These are phyloP conservation scores for Paecilomyces fulvus DNA, from an alignment of 2,329 filamentous ascomycete species.

Conservation along the genomic window DNA sequence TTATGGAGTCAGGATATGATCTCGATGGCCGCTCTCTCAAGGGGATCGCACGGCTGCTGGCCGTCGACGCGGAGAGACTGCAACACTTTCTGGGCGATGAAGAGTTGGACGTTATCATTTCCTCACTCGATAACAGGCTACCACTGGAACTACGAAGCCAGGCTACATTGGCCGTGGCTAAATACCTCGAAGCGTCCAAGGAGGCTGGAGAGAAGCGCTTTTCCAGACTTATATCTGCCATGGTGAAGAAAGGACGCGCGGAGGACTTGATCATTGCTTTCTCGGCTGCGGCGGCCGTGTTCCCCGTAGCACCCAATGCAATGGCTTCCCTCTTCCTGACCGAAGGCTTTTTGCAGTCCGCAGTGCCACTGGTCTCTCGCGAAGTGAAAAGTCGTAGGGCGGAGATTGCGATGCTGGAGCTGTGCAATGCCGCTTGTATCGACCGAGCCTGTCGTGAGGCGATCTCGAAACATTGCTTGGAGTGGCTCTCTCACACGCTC, in stretches of 20 bases:
- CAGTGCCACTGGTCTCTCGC: constrained; percentile 67
- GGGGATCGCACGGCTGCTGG: constrained; percentile 51
- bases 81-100: constrained; percentile 52
- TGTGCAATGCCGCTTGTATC: constrained; percentile 87
- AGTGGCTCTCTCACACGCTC: constrained; percentile 81
- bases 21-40: constrained; percentile 53
- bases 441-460: constrained; percentile 73
- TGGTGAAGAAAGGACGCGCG: constrained; percentile 65
- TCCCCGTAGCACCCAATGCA: constrained; percentile 72
- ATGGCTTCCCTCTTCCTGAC: constrained; percentile 75
- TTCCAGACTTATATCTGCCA: constrained; percentile 63
- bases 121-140: constrained; percentile 76
- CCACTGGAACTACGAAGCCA: constrained; percentile 66
- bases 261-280: constrained; percentile 89
- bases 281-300: constrained; percentile 80
- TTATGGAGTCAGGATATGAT: constrained; percentile 86
- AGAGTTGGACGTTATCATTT: constrained; percentile 75
- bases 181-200: constrained; percentile 70
- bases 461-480: constrained; percentile 72
- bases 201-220: constrained; percentile 64
- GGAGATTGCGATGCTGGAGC: constrained; percentile 75
- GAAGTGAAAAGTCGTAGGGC: constrained; percentile 80
- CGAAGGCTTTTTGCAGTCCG: constrained; percentile 71
- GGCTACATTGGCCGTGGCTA: constrained; percentile 71
- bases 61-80: constrained; percentile 44